A percentile compares a stretch with the other conserved stretches of the same genome.
Evolutionary conservation across 441 rosid species (phyloP).

Genomic region (Gossypium trilobum): DNA sequence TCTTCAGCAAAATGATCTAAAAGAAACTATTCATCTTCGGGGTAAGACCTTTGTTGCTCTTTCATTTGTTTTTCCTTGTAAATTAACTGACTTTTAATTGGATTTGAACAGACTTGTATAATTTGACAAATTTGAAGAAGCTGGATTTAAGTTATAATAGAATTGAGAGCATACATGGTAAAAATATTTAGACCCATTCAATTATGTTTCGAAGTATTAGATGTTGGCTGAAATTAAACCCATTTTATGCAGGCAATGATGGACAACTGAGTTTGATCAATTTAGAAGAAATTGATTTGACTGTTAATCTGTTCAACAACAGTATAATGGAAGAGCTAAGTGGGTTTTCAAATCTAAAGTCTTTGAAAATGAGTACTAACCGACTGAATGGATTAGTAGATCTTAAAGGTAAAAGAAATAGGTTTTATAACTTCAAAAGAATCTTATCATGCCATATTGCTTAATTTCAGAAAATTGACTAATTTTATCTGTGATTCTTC

Average conservation of each 20-base stretch:
- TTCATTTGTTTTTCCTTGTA: background rate
- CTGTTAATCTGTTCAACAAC: background rate
- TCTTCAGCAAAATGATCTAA: background rate
- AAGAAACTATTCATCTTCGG: background rate
- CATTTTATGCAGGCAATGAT: conserved; percentile 47
- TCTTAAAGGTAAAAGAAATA: background rate
- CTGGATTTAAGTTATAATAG: background rate
- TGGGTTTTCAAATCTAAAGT: background rate
- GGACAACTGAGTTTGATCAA: background rate
- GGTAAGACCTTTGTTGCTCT: background rate
- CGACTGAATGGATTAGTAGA: background rate
- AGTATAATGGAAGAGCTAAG: background rate
- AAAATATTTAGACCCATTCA: background rate
- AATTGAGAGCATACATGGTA: background rate
- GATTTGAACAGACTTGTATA: background rate
- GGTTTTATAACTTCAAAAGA: no score
- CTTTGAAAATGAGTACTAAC: background rate
- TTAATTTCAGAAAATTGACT: background rate
- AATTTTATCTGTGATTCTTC: background rate
- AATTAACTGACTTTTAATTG: background rate
- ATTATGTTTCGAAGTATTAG: background rate
- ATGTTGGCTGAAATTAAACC: background rate
- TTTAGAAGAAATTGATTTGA: background rate
- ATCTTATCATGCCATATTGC: background rate
- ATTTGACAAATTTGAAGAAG: background rate